Percentiles rank a stretch among this genome's conserved stretches.
phyloP scores from a whole-genome alignment of 257 asterid species.

The Fraxinus cuspidata region DNA sequence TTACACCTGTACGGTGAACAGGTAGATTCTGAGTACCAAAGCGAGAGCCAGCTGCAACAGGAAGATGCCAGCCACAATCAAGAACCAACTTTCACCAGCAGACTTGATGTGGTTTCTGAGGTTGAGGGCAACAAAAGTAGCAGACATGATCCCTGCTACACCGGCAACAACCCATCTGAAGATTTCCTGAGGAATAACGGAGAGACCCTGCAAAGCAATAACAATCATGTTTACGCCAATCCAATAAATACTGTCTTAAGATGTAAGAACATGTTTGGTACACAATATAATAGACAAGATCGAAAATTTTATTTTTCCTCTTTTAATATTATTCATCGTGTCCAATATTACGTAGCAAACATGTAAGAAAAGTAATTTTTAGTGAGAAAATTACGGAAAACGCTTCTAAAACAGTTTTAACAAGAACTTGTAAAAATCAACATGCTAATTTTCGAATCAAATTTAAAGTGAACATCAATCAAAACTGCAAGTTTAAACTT shows the following conservation, averaged over 20 bases:
- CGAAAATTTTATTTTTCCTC: not conserved
- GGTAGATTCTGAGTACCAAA: conserved; percentile 75
- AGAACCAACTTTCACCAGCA: conserved; percentile 95
- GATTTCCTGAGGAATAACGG: conserved; percentile 76
- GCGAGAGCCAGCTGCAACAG: conserved; percentile 94
- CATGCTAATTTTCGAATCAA: not conserved
- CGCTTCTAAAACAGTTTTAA: not conserved
- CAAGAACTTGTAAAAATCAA: not conserved
- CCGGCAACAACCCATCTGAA: conserved; percentile 93
- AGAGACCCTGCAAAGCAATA: conserved; percentile 72
- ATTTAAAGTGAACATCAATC: not conserved
- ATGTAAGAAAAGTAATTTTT: not conserved
- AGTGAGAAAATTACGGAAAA: not conserved
- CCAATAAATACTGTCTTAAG: not conserved
- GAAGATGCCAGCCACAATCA: conserved; percentile 88
- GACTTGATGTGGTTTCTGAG: conserved; percentile 83
- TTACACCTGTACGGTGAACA: conserved; percentile 74
- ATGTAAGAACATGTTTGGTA: not conserved
- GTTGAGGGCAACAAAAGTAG: conserved; percentile 86
- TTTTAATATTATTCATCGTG: not conserved
- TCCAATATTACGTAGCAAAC: not conserved
- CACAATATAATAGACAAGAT: not conserved
- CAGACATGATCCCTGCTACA: conserved; percentile 92
- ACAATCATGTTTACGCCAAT: conserved; percentile 7
- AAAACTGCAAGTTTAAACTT: conserved; percentile 34